A percentile compares a stretch with the other conserved stretches of the same genome.
Conservation (phyloP, 441 rosid genomes). For the Pelargonium fulgidum region DNA sequence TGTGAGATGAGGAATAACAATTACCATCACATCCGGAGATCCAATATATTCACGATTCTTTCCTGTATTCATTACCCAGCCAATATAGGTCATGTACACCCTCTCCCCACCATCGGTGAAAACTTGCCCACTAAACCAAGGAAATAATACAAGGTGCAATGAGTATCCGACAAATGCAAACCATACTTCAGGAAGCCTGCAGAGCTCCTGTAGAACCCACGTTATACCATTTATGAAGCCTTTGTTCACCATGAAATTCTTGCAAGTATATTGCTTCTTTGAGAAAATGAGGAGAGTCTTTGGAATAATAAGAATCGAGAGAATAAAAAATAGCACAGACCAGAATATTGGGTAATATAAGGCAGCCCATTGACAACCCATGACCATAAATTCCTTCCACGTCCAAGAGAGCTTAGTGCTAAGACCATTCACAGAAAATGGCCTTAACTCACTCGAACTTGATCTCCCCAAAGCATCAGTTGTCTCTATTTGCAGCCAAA, state of each 20-base stretch:
- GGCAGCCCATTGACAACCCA: slow-evolving; percentile 82
- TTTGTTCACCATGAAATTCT: slow-evolving; percentile 38
- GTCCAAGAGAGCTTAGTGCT: slow-evolving; percentile 64
- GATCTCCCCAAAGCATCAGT: slow-evolving; percentile 48
- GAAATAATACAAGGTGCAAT: slow-evolving; percentile 56
- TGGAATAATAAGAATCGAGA: slow-evolving; percentile 54
- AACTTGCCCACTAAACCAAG: slow-evolving; percentile 74
- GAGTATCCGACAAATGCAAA: slow-evolving; percentile 56
- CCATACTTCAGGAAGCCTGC: slow-evolving; percentile 58
- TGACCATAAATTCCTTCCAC: slow-evolving; percentile 80
- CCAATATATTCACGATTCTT: slow-evolving; percentile 48
- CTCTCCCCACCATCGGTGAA: slow-evolving; percentile 43
- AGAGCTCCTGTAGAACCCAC: slow-evolving; percentile 71
- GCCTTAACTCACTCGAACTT: slow-evolving; percentile 53
- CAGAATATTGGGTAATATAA: slow-evolving; percentile 68
- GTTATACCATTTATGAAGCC: slow-evolving; percentile 37
- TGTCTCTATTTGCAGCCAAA: slow-evolving; percentile 79
- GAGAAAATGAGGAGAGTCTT: slow-evolving; percentile 39
- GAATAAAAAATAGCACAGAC: slow-evolving; percentile 36
- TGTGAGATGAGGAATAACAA: slow-evolving; percentile 72
- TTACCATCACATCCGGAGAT: slow-evolving; percentile 71
- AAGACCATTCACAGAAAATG: slow-evolving; percentile 72
- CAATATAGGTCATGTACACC: slow-evolving; percentile 78
- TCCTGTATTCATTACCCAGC: slow-evolving; percentile 55
- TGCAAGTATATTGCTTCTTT: slow-evolving; percentile 49